These are phyloP conservation scores for Blastosporella zonata DNA, from an alignment of 1,284 basidiomycete species.

Conservation along the genomic window DNA sequence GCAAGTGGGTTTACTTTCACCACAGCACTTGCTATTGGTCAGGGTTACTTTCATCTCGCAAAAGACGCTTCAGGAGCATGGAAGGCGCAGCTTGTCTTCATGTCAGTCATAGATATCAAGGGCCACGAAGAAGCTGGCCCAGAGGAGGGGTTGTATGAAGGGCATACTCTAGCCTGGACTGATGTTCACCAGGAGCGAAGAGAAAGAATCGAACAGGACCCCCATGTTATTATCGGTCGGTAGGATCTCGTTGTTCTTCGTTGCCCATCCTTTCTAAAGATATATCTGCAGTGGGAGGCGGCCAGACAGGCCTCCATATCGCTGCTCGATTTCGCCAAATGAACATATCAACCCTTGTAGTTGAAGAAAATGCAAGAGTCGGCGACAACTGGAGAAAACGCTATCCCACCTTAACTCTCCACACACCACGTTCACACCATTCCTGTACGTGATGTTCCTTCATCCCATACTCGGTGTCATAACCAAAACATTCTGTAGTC, in stretches of 20 bases:
- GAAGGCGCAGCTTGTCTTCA: slow-evolving; percentile 33
- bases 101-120: slow-evolving; percentile 29
- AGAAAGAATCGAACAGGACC: slow-evolving; percentile 29
- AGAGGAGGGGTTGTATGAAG: slow-evolving; percentile 30
- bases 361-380: slow-evolving; percentile 45
- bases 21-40: slow-evolving; percentile 33
- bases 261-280: not conserved
- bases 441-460: slow-evolving; percentile 26
- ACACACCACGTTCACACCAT: slow-evolving; percentile 39
- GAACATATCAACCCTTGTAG: slow-evolving; percentile 43
- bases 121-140: slow-evolving; percentile 32
- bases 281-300: slow-evolving; percentile 42
- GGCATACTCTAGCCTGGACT: slow-evolving; percentile 31
- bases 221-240: slow-evolving; percentile 33
- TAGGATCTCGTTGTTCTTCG: not conserved
- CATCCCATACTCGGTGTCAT: slow-evolving; percentile 5
- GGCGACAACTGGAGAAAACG: slow-evolving; percentile 56
- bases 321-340: slow-evolving; percentile 54
- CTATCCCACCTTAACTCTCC: slow-evolving; percentile 49
- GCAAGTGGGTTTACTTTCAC: slow-evolving; percentile 39
- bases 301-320: slow-evolving; percentile 50
- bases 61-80: slow-evolving; percentile 24
- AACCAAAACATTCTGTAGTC: slow-evolving; percentile 26
- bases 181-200: slow-evolving; percentile 26
- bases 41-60: slow-evolving; percentile 36